Evolutionary conservation across 164 flowering plant species (phyloP).

Genomic region (Piper longum): DNA sequence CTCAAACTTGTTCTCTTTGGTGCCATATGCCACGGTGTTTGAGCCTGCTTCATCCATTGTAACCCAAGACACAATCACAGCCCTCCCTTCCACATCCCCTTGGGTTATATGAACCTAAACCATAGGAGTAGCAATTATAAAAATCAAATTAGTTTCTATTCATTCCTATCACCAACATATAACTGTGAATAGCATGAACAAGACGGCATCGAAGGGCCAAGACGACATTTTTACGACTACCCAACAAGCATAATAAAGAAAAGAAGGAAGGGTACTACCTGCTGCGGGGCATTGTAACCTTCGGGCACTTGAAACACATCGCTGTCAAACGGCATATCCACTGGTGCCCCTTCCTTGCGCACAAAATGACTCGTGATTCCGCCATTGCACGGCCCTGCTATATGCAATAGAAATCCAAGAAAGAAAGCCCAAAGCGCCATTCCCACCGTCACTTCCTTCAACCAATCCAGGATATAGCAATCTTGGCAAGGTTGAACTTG

Average conservation of each 20-base stretch:
- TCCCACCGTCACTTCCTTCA: background rate
- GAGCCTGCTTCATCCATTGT: slow-evolving; percentile 35
- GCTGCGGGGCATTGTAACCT: slow-evolving; percentile 46
- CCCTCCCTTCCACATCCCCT: slow-evolving; percentile 38
- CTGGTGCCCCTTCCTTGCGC: slow-evolving; percentile 13
- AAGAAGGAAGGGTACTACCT: slow-evolving; percentile 13
- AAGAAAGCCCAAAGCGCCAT: background rate
- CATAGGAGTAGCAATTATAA: background rate
- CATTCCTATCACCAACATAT: too few species aligned
- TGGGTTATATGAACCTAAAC: slow-evolving; percentile 45
- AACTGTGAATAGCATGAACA: background rate
- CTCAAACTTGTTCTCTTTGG: slow-evolving; percentile 9
- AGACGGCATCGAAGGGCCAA: background rate
- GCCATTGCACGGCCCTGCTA: slow-evolving; percentile 14
- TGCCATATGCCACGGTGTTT: slow-evolving; percentile 23
- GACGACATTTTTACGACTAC: background rate
- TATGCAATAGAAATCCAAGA: slow-evolving; percentile 7
- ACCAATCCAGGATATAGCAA: background rate
- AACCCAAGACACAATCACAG: slow-evolving; percentile 49
- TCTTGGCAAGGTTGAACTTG: too few species aligned
- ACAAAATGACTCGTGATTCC: slow-evolving; percentile 25
- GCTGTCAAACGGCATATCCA: slow-evolving; percentile 28
- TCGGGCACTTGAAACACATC: slow-evolving; percentile 21
- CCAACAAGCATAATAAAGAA: background rate
- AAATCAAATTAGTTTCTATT: background rate